Evolutionary conservation across 805 yeast genomes (phyloP).

Genomic region (Candida qinlingensis): DNA sequence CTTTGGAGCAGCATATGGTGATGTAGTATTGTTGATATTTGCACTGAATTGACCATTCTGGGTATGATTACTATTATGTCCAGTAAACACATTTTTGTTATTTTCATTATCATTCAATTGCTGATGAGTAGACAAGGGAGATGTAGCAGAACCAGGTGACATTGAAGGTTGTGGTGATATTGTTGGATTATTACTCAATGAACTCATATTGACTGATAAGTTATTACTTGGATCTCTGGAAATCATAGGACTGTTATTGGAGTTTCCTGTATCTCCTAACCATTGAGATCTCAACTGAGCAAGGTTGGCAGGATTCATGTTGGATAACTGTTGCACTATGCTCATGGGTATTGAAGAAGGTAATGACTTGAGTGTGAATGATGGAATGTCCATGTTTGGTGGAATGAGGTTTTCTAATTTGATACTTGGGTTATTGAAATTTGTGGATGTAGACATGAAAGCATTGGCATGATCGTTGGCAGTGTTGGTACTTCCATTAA

Average conservation of each 20-base stretch:
- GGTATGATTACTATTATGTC: background rate
- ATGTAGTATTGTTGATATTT: background rate
- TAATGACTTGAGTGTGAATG: constrained; percentile 7
- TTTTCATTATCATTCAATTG: constrained; percentile 1
- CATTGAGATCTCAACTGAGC: constrained; percentile 10
- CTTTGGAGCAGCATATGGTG: constrained; percentile 35
- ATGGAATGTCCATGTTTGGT: constrained; percentile 5
- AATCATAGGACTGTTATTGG: constrained; percentile 8
- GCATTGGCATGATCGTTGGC: background rate
- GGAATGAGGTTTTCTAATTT: constrained; percentile 5
- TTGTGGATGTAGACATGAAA: background rate
- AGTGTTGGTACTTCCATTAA: background rate
- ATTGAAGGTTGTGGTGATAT: constrained; percentile 27
- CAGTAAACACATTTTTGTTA: background rate
- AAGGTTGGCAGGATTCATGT: constrained; percentile 15
- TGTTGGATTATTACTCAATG: constrained; percentile 25
- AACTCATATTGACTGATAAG: constrained; percentile 21
- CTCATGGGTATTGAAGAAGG: constrained; percentile 5
- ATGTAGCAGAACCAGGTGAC: constrained; percentile 23
- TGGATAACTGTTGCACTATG: constrained; percentile 7
- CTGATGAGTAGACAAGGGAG: constrained; percentile 20
- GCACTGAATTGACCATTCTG: background rate
- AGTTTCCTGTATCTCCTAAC: constrained; percentile 1
- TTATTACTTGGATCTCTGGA: constrained; percentile 6
- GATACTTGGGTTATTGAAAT: background rate